phyloP scores from a whole-genome alignment of 2,329 filamentous ascomycete species.

The Arachnopeziza araneosa region DNA sequence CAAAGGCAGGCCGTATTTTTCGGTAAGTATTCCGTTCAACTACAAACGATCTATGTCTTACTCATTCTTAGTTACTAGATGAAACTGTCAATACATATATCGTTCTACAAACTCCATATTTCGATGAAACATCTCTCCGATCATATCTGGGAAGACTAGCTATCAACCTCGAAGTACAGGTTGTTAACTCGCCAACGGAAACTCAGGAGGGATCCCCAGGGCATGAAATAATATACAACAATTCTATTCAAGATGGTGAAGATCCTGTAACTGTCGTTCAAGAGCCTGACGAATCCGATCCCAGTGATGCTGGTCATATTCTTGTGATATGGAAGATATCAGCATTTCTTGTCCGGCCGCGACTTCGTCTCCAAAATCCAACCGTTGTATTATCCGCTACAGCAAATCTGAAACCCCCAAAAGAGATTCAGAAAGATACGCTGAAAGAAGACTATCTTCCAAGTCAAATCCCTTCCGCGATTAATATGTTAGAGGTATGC shows the following conservation, averaged over 20 bases:
- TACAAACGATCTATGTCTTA: constrained; percentile 34
- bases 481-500: constrained; percentile 63
- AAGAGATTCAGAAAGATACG: constrained; percentile 37
- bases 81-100: constrained; percentile 66
- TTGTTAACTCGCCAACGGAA: constrained; percentile 51
- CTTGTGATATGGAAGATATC: constrained; percentile 57
- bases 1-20: constrained; percentile 65
- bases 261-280: constrained; percentile 44
- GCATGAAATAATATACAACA: constrained; percentile 56
- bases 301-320: constrained; percentile 34
- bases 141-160: constrained; percentile 57
- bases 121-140: constrained; percentile 50
- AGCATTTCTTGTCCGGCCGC: constrained; percentile 52
- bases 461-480: constrained; percentile 61
- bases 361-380: constrained; percentile 61
- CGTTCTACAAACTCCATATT: constrained; percentile 58
- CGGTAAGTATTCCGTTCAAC: constrained; percentile 45
- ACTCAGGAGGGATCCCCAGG: constrained; percentile 39
- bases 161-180: constrained; percentile 61
- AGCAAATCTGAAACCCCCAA: constrained; percentile 52
- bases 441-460: constrained; percentile 58
- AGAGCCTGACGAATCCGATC: constrained; percentile 36
- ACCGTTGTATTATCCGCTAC: constrained; percentile 59
- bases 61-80: constrained; percentile 56
- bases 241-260: constrained; percentile 43